Conservation (phyloP, 2,329 filamentous ascomycete genomes). For the Penicillium sp. region DNA sequence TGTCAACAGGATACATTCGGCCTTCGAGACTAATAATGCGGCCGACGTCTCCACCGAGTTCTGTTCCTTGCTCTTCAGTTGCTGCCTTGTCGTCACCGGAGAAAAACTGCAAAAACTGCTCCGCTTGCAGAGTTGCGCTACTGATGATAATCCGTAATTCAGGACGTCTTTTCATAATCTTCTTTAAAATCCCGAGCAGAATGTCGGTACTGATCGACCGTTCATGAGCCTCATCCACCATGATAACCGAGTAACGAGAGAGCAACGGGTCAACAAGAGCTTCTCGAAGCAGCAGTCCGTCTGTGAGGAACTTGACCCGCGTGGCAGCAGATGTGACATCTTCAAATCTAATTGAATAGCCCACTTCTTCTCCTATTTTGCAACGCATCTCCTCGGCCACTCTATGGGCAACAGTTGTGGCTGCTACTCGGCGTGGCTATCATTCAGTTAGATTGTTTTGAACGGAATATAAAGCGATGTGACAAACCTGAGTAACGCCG, state of each 20-base stretch:
- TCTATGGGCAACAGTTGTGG: slow-evolving; percentile 79
- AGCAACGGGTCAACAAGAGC: slow-evolving; percentile 88
- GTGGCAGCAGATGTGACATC: slow-evolving; percentile 84
- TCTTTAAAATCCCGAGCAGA: slow-evolving; percentile 83
- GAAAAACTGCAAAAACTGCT: slow-evolving; percentile 81
- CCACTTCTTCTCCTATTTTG: slow-evolving; percentile 82
- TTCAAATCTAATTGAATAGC: slow-evolving; percentile 89
- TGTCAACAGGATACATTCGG: slow-evolving; percentile 81
- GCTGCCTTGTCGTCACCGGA: slow-evolving; percentile 43
- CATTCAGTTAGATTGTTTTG: slow-evolving; percentile 8
- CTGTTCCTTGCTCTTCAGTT: slow-evolving; percentile 29
- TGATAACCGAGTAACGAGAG: slow-evolving; percentile 88
- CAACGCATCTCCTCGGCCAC: slow-evolving; percentile 88
- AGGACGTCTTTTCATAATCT: slow-evolving; percentile 73
- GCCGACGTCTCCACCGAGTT: slow-evolving; percentile 45
- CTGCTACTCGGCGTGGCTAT: slow-evolving; percentile 83
- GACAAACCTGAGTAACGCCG: slow-evolving; percentile 79
- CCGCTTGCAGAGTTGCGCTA: slow-evolving; percentile 88
- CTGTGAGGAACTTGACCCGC: slow-evolving; percentile 90
- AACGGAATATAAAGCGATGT: neutral
- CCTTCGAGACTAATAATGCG: slow-evolving; percentile 82
- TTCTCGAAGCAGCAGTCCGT: slow-evolving; percentile 85
- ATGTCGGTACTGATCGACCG: slow-evolving; percentile 89
- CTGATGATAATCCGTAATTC: slow-evolving; percentile 87
- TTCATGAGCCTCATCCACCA: slow-evolving; percentile 97